phyloP scores from a whole-genome alignment of 345 rosid genomes.

The Eucalyptus regnans region DNA sequence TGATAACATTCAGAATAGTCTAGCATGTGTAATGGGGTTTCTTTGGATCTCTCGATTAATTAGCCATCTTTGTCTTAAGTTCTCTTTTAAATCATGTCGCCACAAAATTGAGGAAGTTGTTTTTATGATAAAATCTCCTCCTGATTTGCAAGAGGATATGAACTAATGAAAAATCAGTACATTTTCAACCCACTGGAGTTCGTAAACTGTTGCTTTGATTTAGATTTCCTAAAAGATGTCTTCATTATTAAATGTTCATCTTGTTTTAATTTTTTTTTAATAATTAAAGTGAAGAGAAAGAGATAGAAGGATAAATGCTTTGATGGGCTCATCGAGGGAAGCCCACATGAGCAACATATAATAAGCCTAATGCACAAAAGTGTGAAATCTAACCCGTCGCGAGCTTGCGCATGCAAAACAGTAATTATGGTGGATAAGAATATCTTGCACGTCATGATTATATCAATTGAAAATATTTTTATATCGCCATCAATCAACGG shows the following conservation, averaged over 20 bases:
- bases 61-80: not conserved
- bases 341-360: not conserved
- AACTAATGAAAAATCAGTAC: not conserved
- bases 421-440: too few species aligned
- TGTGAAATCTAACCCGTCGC: not conserved
- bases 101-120: not conserved
- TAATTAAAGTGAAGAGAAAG: not conserved
- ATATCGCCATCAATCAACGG: too few species aligned
- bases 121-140: not conserved
- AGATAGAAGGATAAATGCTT: not conserved
- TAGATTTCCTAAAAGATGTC: not conserved
- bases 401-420: too few species aligned
- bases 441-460: too few species aligned
- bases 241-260: not conserved
- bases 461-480: too few species aligned
- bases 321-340: not conserved
- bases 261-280: not conserved
- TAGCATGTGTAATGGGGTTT: not conserved
- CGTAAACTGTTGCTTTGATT: not conserved
- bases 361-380: not conserved
- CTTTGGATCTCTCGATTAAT: not conserved
- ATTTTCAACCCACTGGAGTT: not conserved
- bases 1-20: not conserved
- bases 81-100: fast-evolving
- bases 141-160: not conserved